Conservation (phyloP, 2,329 filamentous ascomycete genomes). For the Aspergillus ustus region DNA sequence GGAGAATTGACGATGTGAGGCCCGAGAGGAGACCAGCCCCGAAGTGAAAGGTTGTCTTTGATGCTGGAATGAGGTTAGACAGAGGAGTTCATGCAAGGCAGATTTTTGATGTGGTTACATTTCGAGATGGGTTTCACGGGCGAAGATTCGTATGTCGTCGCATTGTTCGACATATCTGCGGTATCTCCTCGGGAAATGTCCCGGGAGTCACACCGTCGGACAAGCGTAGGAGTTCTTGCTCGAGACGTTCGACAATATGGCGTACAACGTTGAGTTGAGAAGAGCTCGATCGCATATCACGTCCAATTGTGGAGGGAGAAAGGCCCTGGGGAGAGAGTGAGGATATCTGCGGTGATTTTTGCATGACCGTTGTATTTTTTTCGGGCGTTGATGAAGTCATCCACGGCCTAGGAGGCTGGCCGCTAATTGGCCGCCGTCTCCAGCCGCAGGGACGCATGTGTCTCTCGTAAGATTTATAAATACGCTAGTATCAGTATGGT, state of each 20-base stretch:
- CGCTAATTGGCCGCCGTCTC: constrained; percentile 20
- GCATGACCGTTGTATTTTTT: constrained; percentile 14
- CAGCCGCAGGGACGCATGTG: background rate
- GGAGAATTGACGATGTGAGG: constrained; percentile 81
- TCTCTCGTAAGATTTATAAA: background rate
- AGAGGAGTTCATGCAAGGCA: background rate
- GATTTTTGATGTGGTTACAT: constrained; percentile 27
- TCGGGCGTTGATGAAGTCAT: constrained; percentile 27
- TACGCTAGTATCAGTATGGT: background rate
- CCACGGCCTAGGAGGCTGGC: constrained; percentile 2
- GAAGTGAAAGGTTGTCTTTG: constrained; percentile 73
- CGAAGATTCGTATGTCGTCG: constrained; percentile 30
- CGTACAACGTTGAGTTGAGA: constrained; percentile 15
- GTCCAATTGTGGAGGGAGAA: background rate
- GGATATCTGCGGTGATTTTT: constrained; percentile 1
- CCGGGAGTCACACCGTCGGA: constrained; percentile 8
- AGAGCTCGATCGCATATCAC: constrained; percentile 16
- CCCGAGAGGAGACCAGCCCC: constrained; percentile 85
- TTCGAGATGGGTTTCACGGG: constrained; percentile 37
- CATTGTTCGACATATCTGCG: constrained; percentile 38
- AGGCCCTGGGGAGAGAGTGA: background rate
- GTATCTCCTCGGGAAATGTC: constrained; percentile 13
- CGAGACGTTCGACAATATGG: constrained; percentile 11
- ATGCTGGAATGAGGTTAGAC: constrained; percentile 32
- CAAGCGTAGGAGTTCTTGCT: background rate